Conservation (phyloP, 345 rosid species). For the Eucalyptus urophylla region DNA sequence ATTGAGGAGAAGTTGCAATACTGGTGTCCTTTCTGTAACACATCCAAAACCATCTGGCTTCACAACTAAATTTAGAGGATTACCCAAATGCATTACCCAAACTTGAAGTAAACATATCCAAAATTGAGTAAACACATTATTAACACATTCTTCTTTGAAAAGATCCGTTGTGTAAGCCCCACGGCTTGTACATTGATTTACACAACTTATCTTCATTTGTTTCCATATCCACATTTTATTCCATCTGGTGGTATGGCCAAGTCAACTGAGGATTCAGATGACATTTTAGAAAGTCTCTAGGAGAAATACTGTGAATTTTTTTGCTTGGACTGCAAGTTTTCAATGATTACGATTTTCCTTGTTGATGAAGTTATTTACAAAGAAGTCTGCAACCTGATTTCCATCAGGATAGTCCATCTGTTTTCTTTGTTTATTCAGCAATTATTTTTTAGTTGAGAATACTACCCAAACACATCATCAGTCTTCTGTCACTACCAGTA, state of each 20-base stretch:
- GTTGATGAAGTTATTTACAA: background rate
- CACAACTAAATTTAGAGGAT: background rate
- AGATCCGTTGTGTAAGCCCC: background rate
- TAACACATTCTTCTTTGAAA: background rate
- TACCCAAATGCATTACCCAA: background rate
- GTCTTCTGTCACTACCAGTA: background rate
- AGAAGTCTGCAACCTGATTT: background rate
- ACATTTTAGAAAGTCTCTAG: background rate
- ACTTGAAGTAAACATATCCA: background rate
- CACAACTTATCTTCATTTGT: background rate
- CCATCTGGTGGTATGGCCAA: background rate
- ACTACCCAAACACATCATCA: background rate
- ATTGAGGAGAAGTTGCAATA: background rate
- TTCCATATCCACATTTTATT: background rate
- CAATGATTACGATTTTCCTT: background rate
- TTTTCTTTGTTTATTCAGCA: background rate
- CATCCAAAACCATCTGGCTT: background rate
- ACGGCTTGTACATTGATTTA: background rate
- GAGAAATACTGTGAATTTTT: background rate
- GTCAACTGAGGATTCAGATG: background rate
- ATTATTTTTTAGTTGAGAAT: background rate
- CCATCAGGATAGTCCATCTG: background rate
- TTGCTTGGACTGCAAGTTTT: background rate
- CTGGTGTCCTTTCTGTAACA: background rate
- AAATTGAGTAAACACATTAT: background rate